Conservation (phyloP, 1,139 yeast species). For the Geotrichum cucujoidarum region DNA sequence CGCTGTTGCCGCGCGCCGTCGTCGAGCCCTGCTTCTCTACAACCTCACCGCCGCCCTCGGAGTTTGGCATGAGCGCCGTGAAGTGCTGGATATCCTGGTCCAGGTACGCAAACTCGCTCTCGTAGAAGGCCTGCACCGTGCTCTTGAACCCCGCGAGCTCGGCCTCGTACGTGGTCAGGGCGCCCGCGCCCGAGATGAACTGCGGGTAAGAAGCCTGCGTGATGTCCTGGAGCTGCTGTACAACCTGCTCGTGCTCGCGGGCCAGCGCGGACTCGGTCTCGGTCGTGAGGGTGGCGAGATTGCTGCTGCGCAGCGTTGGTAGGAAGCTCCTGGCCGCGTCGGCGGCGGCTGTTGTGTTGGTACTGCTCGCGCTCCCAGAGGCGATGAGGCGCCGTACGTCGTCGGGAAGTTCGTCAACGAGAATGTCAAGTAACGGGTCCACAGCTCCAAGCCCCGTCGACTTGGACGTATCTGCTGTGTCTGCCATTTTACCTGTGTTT, state of each 20-base stretch:
- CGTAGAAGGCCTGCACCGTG: slow-evolving; percentile 20
- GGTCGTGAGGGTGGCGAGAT: slow-evolving; percentile 6
- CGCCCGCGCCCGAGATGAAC: slow-evolving; percentile 26
- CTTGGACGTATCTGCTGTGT: neutral
- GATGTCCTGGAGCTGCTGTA: slow-evolving; percentile 7
- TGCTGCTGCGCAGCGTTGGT: slow-evolving; percentile 11
- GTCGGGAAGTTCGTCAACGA: slow-evolving; percentile 24
- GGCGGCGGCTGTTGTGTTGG: neutral
- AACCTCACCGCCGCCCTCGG: slow-evolving; percentile 1
- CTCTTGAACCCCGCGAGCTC: slow-evolving; percentile 23
- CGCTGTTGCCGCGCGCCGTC: slow-evolving; percentile 2
- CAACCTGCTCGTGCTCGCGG: slow-evolving; percentile 5
- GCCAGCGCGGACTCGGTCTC: slow-evolving; percentile 10
- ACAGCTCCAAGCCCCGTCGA: neutral
- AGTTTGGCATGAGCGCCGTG: slow-evolving; percentile 1
- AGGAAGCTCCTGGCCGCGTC: slow-evolving; percentile 5
- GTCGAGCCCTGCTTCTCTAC: neutral
- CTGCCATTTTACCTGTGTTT: neutral
- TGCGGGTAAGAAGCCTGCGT: slow-evolving; percentile 10
- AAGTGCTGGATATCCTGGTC: slow-evolving; percentile 17
- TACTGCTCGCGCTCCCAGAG: neutral
- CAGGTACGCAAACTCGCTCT: slow-evolving; percentile 14
- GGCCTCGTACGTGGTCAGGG: slow-evolving; percentile 21
- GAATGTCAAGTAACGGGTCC: slow-evolving; percentile 29
- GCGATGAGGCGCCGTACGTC: slow-evolving; percentile 15